A percentile compares a stretch with the other conserved stretches of the same genome.
These are phyloP conservation scores for Pseudonitzschia multiseries DNA, from an alignment of 108 stramenopile genomes.

Conservation along the genomic window DNA sequence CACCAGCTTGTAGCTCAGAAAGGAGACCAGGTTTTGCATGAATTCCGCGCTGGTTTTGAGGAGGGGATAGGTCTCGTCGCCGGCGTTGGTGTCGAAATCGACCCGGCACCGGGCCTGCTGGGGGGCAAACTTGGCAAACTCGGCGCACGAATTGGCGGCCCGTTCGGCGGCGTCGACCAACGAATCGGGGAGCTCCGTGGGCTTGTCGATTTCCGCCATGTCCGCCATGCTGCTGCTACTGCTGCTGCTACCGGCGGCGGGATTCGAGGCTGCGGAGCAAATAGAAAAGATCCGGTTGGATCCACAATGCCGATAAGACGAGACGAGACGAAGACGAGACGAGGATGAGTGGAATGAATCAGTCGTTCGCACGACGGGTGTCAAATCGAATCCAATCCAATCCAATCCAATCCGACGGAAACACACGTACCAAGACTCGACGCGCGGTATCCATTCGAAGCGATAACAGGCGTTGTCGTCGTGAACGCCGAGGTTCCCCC, in stretches of 20 bases:
- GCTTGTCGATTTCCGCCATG: background rate
- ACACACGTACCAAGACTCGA: background rate
- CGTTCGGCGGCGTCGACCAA: slow-evolving; percentile 67
- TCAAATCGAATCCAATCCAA: background rate
- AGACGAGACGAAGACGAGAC: background rate
- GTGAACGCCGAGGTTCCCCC: background rate
- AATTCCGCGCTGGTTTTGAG: slow-evolving; percentile 86
- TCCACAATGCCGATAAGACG: too few species aligned
- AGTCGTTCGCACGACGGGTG: too few species aligned
- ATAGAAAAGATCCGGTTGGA: too few species aligned
- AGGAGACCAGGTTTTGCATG: slow-evolving; percentile 78
- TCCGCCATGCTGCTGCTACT: too few species aligned
- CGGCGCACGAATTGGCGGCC: slow-evolving; percentile 58
- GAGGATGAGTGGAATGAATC: background rate
- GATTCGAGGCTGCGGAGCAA: too few species aligned
- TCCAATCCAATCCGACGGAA: background rate
- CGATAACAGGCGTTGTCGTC: background rate
- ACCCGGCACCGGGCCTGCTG: slow-evolving; percentile 68
- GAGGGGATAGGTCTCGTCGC: slow-evolving; percentile 90
- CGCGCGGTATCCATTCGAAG: background rate
- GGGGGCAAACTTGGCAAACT: slow-evolving; percentile 38
- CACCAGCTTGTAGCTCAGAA: slow-evolving; percentile 64
- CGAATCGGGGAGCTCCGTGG: slow-evolving; percentile 83
- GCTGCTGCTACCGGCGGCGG: too few species aligned
- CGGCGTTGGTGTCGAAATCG: slow-evolving; percentile 92